Evolutionary conservation across 257 asterid species (phyloP).

Genomic region (Coffea canephora): DNA sequence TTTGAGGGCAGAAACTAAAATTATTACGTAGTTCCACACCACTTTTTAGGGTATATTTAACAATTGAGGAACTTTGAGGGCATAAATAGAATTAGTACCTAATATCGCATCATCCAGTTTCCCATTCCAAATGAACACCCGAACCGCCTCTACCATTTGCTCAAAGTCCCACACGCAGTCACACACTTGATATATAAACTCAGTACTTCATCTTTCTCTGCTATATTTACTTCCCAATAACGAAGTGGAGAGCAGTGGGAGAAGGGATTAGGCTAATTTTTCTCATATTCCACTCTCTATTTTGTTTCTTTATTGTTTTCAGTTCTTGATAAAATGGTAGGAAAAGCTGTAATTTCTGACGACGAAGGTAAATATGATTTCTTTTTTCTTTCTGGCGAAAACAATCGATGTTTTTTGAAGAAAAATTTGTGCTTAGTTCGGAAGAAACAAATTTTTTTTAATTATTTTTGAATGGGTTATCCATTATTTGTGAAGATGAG

Average conservation of each 20-base stretch:
- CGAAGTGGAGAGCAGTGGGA: slow-evolving; percentile 5
- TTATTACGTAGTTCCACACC: too few species aligned
- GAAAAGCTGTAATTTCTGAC: slow-evolving; percentile 67
- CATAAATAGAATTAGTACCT: too few species aligned
- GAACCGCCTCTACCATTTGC: background rate
- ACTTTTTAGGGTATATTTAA: too few species aligned
- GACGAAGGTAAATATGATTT: slow-evolving; percentile 59
- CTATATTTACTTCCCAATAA: background rate
- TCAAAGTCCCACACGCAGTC: background rate
- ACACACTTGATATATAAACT: background rate
- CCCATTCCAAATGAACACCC: background rate
- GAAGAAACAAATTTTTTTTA: background rate
- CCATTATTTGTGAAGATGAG: slow-evolving; percentile 46
- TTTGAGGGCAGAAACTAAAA: too few species aligned
- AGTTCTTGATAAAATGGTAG: slow-evolving; percentile 44
- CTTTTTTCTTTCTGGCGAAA: background rate
- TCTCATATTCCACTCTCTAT: background rate
- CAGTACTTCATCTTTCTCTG: background rate
- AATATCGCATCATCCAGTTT: too few species aligned
- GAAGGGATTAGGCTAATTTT: background rate
- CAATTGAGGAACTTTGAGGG: too few species aligned
- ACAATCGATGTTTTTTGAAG: too few species aligned
- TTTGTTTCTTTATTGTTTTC: slow-evolving; percentile 40
- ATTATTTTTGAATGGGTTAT: background rate
- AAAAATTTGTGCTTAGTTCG: background rate